phyloP scores from a whole-genome alignment of 1,284 basidiomycete genomes.

The Cutaneotrichosporon sp. region DNA sequence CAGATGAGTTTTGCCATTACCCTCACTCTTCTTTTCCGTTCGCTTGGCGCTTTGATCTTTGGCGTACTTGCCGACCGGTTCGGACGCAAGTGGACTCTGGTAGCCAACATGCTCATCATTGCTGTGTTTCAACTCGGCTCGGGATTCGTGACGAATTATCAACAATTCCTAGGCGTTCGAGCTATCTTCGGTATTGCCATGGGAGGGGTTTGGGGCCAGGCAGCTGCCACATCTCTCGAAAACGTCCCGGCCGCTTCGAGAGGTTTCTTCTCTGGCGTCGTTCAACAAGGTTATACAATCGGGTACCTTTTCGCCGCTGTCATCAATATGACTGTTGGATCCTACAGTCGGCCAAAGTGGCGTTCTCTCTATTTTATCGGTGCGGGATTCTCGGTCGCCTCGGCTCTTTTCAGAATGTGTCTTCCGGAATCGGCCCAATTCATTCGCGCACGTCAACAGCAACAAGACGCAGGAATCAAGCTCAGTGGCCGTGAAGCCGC shows the following conservation, averaged over 20 bases:
- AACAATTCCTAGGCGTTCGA: constrained; percentile 55
- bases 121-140: constrained; percentile 73
- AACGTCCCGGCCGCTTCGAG: constrained; percentile 83
- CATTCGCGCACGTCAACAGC: constrained; percentile 52
- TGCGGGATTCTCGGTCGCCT: constrained; percentile 69
- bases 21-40: constrained; percentile 86
- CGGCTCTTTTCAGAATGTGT: constrained; percentile 67
- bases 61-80: constrained; percentile 74
- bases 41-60: constrained; percentile 81
- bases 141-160: constrained; percentile 55
- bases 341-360: constrained; percentile 53
- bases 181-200: constrained; percentile 82
- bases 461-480: constrained; percentile 48
- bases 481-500: constrained; percentile 58
- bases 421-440: constrained; percentile 83
- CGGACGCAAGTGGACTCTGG: constrained; percentile 90
- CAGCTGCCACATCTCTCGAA: constrained; percentile 63
- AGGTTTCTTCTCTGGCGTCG: constrained; percentile 78
- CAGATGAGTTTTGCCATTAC: constrained; percentile 72
- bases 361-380: constrained; percentile 57
- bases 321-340: constrained; percentile 65
- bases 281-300: constrained; percentile 75
- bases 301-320: constrained; percentile 60
- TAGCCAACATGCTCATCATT: constrained; percentile 70
- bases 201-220: constrained; percentile 60